phyloP scores from a whole-genome alignment of 1,139 yeast genomes.

The Protomyces macrosporus region DNA sequence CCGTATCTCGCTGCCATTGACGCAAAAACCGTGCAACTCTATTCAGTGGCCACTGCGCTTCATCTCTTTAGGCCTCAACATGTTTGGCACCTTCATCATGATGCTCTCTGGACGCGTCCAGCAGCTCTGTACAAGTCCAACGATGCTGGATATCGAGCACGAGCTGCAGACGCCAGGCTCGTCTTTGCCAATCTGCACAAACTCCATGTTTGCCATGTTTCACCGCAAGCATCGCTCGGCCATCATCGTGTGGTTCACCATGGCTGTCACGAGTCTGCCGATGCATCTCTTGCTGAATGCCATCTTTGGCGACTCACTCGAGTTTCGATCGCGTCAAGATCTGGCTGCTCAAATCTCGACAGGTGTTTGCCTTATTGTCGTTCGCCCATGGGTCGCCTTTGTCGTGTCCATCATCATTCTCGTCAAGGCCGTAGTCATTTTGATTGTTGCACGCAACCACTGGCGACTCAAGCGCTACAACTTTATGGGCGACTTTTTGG shows the following conservation, averaged over 20 bases:
- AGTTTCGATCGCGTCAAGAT: neutral
- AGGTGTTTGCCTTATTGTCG: neutral
- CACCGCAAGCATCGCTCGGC: neutral
- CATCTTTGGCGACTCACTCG: neutral
- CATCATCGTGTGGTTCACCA: conserved; percentile 6
- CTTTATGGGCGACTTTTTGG: neutral
- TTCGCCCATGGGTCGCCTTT: conserved; percentile 4
- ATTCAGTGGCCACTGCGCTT: neutral
- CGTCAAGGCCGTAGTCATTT: neutral
- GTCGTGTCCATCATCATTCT: neutral
- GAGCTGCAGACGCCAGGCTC: neutral
- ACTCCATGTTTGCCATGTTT: conserved; percentile 1
- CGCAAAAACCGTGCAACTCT: neutral
- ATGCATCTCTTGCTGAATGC: conserved; percentile 6
- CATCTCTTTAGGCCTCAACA: neutral
- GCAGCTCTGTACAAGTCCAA: conserved; percentile 4
- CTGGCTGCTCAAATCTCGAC: neutral
- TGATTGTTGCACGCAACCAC: neutral
- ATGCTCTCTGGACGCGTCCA: neutral
- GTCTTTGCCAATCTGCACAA: neutral
- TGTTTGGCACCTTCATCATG: conserved; percentile 10
- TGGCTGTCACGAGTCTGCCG: conserved; percentile 4
- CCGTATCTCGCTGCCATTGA: neutral
- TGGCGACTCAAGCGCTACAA: conserved; percentile 1
- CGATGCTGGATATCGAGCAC: neutral